A percentile compares a stretch with the other conserved stretches of the same genome.
Evolutionary conservation across 169 alveolate species (phyloP).

Genomic region (Plasmodium inui): DNA sequence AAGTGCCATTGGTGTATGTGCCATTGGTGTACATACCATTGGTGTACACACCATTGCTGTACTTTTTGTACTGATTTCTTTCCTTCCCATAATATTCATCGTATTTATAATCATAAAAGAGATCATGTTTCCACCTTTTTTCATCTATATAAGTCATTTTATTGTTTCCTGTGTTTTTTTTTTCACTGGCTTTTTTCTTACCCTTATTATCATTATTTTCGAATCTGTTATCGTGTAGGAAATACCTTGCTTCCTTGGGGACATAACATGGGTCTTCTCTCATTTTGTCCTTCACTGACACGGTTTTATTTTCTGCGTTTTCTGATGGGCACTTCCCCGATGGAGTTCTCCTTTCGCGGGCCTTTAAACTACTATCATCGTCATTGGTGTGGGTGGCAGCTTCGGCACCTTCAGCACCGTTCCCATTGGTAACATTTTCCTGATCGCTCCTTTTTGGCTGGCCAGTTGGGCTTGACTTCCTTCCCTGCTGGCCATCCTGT

Average conservation of each 20-base stretch:
- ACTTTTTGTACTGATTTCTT: neutral
- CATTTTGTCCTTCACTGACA: constrained; percentile 64
- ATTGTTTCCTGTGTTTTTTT: constrained; percentile 6
- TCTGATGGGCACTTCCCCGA: neutral
- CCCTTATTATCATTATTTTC: constrained; percentile 29
- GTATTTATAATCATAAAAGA: constrained; percentile 66
- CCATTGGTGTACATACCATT: neutral
- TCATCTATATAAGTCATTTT: constrained; percentile 27
- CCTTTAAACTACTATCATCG: neutral
- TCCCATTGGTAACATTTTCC: neutral
- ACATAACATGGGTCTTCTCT: constrained; percentile 75
- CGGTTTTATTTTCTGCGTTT: neutral
- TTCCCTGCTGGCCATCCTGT: neutral
- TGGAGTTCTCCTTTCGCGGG: neutral
- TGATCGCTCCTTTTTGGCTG: neutral
- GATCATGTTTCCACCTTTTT: constrained; percentile 71
- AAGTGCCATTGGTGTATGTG: neutral
- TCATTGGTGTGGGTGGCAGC: neutral
- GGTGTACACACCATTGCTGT: neutral
- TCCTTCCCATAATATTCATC: constrained; percentile 40
- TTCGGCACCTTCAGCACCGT: neutral
- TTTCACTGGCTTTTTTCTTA: constrained; percentile 6
- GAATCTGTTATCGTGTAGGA: constrained; percentile 67
- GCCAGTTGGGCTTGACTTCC: neutral
- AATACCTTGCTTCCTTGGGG: constrained; percentile 65